Base-by-base conservation (phyloP, 2,329 filamentous ascomycete genomes). In the Cordyceps farinosa region DNA sequence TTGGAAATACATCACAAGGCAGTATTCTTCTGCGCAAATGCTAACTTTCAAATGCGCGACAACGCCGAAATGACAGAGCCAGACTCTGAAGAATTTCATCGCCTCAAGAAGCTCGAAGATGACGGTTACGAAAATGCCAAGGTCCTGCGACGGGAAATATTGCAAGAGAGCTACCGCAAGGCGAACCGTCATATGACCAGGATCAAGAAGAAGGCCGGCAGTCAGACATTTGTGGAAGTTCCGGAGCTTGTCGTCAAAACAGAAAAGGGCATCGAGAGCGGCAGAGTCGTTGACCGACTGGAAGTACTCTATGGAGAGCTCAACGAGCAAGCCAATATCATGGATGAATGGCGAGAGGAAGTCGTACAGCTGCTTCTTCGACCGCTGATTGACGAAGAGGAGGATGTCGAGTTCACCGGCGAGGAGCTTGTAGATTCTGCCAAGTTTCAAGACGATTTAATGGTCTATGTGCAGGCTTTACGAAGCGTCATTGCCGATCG, bases 371-470 rank as follows among this genome's bases (percentile, higher is more conserved):
- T 94, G 27, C 80, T 97, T 10, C 77, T 90, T 11, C 83, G 87
- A 65, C 87, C 91, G 0, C 81, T 98, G 1, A 86, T 98, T 22
- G 95, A 98, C 68, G 87, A 95, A 70, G 92, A 96, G 47, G 86
- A 87, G 1, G 79, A 79, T 17, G 76, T 83, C 10, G 91, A 96
- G 64, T 84, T 87, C 2, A 94, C 92, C 11, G 95, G 95, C 30
- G 89, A 97, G 64, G 95, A 98, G 73, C 95, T 97, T 66, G 90
- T 92, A 68, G 86, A 90, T 38, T 96, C 94, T 0, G 91, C 92
- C 0, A 91, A 91, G 73, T 84, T 89, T 52, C 94, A 98, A 75
- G 94, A 97, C 65, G 87, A 96, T 71, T 84, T 97, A 48, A 91
- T 94, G 75, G 90, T 90, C 7, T 96, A 96, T 70, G 89, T 96